Evolutionary conservation across 2,329 filamentous ascomycete genomes (phyloP).

Genomic region (Diaporthe vaccinii): DNA sequence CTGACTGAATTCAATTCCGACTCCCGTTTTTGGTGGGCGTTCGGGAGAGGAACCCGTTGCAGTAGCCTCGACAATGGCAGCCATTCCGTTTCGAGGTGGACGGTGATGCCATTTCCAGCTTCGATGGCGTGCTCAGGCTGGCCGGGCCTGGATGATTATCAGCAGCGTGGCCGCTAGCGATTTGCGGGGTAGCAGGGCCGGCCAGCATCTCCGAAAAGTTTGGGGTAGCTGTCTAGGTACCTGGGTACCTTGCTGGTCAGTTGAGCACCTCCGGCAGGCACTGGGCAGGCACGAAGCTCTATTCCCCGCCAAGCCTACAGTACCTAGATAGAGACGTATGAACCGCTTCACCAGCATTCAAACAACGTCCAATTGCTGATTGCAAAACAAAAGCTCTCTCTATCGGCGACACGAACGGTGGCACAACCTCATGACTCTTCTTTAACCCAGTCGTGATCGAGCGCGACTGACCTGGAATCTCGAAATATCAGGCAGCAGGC

Average conservation of each 20-base stretch:
- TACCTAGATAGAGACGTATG: too few species aligned
- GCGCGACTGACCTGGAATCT: not conserved
- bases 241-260: not conserved
- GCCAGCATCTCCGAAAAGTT: not conserved
- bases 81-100: not conserved
- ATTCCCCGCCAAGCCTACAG: not conserved
- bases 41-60: not conserved
- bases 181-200: not conserved
- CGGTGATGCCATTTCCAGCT: constrained; percentile 27
- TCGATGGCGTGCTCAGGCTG: constrained; percentile 29
- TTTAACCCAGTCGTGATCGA: not conserved
- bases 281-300: constrained; percentile 17
- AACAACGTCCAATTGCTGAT: not conserved
- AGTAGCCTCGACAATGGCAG: not conserved
- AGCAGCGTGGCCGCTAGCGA: not conserved
- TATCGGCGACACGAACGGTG: not conserved
- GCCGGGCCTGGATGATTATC: not conserved
- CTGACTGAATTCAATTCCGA: constrained; percentile 3
- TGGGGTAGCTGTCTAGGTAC: constrained; percentile 3
- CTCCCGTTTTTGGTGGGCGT: constrained; percentile 12
- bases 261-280: not conserved
- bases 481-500: not conserved
- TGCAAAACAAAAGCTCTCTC: not conserved
- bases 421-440: not conserved
- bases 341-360: not conserved